A percentile compares a stretch with the other conserved stretches of the same genome.
Evolutionary conservation across 768 basidiomycete genomes (phyloP).

Genomic region (Chalciporus piperatus): DNA sequence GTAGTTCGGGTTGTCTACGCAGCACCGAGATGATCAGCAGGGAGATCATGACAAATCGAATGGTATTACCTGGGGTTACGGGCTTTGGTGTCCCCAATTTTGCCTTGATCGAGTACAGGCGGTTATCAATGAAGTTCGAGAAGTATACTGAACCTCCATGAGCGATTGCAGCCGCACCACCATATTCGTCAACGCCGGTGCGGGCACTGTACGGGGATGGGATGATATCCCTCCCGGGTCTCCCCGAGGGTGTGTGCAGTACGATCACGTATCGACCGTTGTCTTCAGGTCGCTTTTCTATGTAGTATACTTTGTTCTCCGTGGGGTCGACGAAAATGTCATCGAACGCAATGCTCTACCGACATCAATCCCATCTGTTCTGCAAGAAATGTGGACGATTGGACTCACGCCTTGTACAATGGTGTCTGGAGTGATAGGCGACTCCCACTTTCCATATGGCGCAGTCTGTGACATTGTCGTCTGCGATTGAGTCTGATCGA

Average conservation of each 20-base stretch:
- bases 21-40: slow-evolving; percentile 2
- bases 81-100: slow-evolving; percentile 36
- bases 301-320: slow-evolving; percentile 46
- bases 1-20: slow-evolving; percentile 29
- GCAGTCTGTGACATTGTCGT: slow-evolving; percentile 29
- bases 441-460: slow-evolving; percentile 63
- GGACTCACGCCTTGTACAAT: slow-evolving; percentile 45
- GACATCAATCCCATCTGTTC: neutral
- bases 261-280: slow-evolving; percentile 58
- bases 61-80: slow-evolving; percentile 41
- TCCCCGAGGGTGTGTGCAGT: too few species aligned
- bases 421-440: slow-evolving; percentile 51
- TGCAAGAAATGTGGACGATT: neutral
- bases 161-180: slow-evolving; percentile 60
- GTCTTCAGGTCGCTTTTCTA: slow-evolving; percentile 59
- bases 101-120: slow-evolving; percentile 44
- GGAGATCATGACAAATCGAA: neutral
- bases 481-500: too few species aligned
- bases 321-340: slow-evolving; percentile 55
- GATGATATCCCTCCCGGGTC: slow-evolving; percentile 50
- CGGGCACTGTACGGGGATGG: slow-evolving; percentile 54
- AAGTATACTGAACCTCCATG: slow-evolving; percentile 54
- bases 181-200: slow-evolving; percentile 67
- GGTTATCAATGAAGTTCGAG: slow-evolving; percentile 51
- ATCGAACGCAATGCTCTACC: slow-evolving; percentile 31